Evolutionary conservation across 2,329 filamentous ascomycete genomes (phyloP).

Genomic region (Boeremia exigua): DNA sequence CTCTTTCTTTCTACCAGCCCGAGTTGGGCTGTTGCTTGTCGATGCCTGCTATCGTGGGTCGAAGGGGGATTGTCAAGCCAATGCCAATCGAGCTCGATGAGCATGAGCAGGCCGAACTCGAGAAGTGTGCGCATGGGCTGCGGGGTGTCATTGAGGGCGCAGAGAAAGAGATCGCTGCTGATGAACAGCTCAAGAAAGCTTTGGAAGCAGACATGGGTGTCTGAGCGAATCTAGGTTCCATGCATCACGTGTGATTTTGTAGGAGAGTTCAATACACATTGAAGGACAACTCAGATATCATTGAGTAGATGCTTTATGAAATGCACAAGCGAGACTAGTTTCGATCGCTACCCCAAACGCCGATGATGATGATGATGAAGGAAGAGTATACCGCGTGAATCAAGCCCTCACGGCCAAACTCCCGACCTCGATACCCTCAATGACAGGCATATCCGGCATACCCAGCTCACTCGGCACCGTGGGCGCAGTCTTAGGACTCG

Average conservation of each 20-base stretch:
- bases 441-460: slow-evolving; percentile 7
- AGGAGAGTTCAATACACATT: too few relatives aligned
- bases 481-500: slow-evolving; percentile 5
- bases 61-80: slow-evolving; percentile 53
- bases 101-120: slow-evolving; percentile 41
- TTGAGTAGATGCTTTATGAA: not conserved
- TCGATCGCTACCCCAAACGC: slow-evolving; percentile 11
- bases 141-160: slow-evolving; percentile 47
- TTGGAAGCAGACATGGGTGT: slow-evolving; percentile 29
- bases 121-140: slow-evolving; percentile 46
- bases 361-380: not conserved
- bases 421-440: slow-evolving; percentile 13
- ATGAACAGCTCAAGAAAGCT: slow-evolving; percentile 34
- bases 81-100: slow-evolving; percentile 46
- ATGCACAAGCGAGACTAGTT: not conserved
- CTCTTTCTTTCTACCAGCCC: slow-evolving; percentile 58
- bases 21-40: slow-evolving; percentile 58
- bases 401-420: slow-evolving; percentile 6
- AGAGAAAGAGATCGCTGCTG: slow-evolving; percentile 43
- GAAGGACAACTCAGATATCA: not conserved
- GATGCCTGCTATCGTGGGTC: slow-evolving; percentile 57
- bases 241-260: too few relatives aligned
- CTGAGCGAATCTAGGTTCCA: not conserved
- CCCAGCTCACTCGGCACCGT: slow-evolving; percentile 9
- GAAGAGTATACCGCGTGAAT: not conserved